Base-by-base conservation (phyloP, 2,329 filamentous ascomycete species). In the Diaporthe helianthi region DNA sequence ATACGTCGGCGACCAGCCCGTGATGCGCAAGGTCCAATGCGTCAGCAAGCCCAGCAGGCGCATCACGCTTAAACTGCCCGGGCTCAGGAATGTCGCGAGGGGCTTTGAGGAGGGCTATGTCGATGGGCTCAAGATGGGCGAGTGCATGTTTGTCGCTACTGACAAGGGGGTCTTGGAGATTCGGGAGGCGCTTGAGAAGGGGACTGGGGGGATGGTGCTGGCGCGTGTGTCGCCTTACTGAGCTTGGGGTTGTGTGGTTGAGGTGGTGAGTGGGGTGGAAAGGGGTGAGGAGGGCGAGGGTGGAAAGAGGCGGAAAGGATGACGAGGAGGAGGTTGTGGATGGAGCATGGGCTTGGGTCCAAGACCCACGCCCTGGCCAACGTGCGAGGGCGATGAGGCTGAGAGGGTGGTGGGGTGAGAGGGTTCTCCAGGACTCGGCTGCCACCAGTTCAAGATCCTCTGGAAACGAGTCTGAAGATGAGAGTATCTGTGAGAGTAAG, bases 1-100 rank as follows among this genome's bases (percentile, higher is more conserved):
- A 83, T 97, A 97, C 86, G 93, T 88, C 88, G 89, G 94, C 74
- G 92, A 92, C 77, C 85, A 90, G 79, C 93, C 94, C 7, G 93
- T 97, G 26, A 81, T 98, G 73, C 84, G 84, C 72, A 85, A 88
- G 73, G 85, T 95, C 76, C 79, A 80, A 60, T 79, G 91, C 76
- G 83, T 97, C 71, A 91, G 87, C 76, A 95, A 90, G 80, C 92
- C 93, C 12, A 94, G 88, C 75, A 86, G 93, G 73, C 81, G 89
- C 74, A 86, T 97, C 78, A 91, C 86, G 74, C 84, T 93, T 71
- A 84, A 89, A 63, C 84, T 90, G 29, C 72, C 81, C 19, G 86
- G 90, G 55, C 80, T 98, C 71, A 85, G 86, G 52, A 81, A 83
- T 69, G 83, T 98, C 36, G 87, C 90, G 9, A 84, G 91, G 72